Base-by-base conservation (phyloP, 495 filamentous ascomycete species). In the Aspergillus baeticus region DNA sequence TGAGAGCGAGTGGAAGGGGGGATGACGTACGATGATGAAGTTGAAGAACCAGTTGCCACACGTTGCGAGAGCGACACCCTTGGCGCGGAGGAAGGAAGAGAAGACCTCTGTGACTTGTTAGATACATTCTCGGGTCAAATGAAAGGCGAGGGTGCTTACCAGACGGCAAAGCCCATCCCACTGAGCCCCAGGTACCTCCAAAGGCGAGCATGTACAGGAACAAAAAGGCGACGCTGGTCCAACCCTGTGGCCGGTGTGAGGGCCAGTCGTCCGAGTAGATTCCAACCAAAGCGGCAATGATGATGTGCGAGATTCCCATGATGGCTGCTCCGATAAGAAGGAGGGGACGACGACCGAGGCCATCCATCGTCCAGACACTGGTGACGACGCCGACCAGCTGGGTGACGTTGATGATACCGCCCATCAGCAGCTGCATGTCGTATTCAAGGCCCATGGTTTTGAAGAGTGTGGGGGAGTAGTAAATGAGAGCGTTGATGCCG, bases 401-500 rank as follows among this genome's bases (percentile, higher is more conserved):
- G 18, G 73, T 68, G 13, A 84, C 63, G 53, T 85, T 85, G 34
- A 83, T 68, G 17, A 86, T 76, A 13, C 83, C 82, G 5, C 81
- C 81, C 74, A 85, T 81, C 52, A 81, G 72, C 8, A 85, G 70
- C 49, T 81, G 79, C 79, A 83, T 82, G 36, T 71, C 70, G 47
- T 74, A 71, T 47, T 79, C 66, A 8, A 85, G 70, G 7, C 83
- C 83, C 73, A 85, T 81, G 0, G 77, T 81, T n/a, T 72, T 58
- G 56, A 85, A 86, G 0, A 86, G 68, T 0, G 76, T 81, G 0
- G 83, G 83, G 0, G 72, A 75, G 63, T 84, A 86, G 65, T 84
- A 83, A n/a, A 79, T 76, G 0, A 80, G 56, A 6, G 76, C 78
- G 49, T 80, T 80, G 55, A 81, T 78, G 1, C 75, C 77, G 0